A percentile compares a stretch with the other conserved stretches of the same genome.
phyloP scores from a whole-genome alignment of 352 stramenopile species.

The Thraustochytrium sp. region DNA sequence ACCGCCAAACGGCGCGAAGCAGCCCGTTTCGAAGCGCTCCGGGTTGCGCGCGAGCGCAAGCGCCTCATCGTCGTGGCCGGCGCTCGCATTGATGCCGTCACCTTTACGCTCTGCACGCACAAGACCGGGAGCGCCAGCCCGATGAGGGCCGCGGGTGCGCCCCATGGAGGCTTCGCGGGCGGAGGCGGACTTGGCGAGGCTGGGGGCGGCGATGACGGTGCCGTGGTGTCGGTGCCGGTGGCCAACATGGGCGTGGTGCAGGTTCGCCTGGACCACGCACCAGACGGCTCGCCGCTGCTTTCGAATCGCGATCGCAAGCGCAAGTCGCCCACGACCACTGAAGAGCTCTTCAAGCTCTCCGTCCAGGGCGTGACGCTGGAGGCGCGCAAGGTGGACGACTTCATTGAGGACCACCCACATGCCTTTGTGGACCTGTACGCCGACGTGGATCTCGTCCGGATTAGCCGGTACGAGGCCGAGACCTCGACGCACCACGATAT shows the following conservation, averaged over 20 bases:
- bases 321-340: background rate
- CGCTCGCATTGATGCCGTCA: background rate
- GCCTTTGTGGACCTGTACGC: conserved; percentile 13
- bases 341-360: background rate
- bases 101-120: conserved; percentile 12
- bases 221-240: conserved; percentile 3
- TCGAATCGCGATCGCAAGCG: too few species aligned
- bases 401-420: background rate
- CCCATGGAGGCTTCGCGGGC: too few species aligned
- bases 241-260: conserved; percentile 37
- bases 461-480: conserved; percentile 18
- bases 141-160: too few species aligned
- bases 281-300: background rate
- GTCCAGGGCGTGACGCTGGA: conserved; percentile 17
- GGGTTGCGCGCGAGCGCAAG: background rate
- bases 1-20: background rate
- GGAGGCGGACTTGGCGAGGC: background rate
- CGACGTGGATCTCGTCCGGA: conserved; percentile 8
- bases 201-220: background rate
- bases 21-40: background rate
- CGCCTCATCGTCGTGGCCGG: background rate
- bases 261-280: background rate
- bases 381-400: conserved; percentile 19
- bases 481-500: conserved; percentile 11
- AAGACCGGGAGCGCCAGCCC: too few species aligned